A percentile compares a stretch with the other conserved stretches of the same genome.
phyloP scores from a whole-genome alignment of 768 basidiomycete species.

The Leucocoprinus sp. region DNA sequence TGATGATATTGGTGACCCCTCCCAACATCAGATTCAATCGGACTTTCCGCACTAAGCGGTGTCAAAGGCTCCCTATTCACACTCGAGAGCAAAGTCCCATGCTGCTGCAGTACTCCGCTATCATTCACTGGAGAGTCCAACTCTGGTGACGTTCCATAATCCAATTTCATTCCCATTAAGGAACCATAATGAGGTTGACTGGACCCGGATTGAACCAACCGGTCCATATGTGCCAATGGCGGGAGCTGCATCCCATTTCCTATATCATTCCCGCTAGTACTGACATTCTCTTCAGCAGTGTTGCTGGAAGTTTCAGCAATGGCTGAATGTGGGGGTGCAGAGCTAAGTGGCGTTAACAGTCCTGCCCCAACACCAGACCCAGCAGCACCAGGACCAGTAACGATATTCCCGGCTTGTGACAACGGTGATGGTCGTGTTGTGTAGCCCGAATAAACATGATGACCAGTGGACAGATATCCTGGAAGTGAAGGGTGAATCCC shows the following conservation, averaged over 20 bases:
- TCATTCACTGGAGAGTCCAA: not conserved
- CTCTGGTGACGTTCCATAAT: not conserved
- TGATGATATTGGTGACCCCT: not conserved
- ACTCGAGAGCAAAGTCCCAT: not conserved
- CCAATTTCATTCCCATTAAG: not conserved
- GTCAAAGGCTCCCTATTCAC: constrained; percentile 9
- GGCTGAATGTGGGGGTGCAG: constrained; percentile 4
- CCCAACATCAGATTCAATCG: constrained; percentile 6
- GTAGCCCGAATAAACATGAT: constrained; percentile 6
- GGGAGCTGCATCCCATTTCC: constrained; percentile 7
- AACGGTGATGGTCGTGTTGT: constrained; percentile 9
- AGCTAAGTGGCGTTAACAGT: constrained; percentile 7
- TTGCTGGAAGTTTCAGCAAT: too few relatives aligned
- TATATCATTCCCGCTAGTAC: not conserved
- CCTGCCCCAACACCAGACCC: constrained; percentile 5
- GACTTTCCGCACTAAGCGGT: constrained; percentile 9
- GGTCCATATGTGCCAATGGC: constrained; percentile 10
- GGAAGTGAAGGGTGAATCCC: not conserved
- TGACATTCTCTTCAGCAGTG: too few relatives aligned
- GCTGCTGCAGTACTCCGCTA: not conserved
- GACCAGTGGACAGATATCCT: not conserved
- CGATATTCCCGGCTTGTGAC: constrained; percentile 9
- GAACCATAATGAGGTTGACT: not conserved
- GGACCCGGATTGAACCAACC: not conserved
- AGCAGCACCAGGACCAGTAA: constrained; percentile 6